Percentiles rank a stretch among this genome's conserved stretches.
Evolutionary conservation across 2,329 filamentous ascomycete genomes (phyloP).

Genomic region (Talaromyces pinophilus): DNA sequence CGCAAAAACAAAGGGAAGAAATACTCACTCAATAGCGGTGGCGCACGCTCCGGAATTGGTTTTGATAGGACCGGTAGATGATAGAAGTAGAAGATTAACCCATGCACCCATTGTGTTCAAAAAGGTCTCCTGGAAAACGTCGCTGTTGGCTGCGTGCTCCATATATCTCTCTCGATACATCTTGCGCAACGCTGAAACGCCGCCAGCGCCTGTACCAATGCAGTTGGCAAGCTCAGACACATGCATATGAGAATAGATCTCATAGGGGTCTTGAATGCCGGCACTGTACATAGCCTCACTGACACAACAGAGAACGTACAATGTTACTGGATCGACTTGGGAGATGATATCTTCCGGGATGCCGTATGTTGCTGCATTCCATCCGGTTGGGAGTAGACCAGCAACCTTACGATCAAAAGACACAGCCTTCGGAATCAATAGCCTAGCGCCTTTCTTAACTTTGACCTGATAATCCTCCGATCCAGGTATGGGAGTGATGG

Average conservation of each 20-base stretch:
- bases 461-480: conserved; percentile 92
- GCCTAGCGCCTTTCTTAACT: conserved; percentile 89
- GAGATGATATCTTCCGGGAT: conserved; percentile 96
- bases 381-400: conserved; percentile 94
- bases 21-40: conserved; percentile 79
- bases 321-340: conserved; percentile 91
- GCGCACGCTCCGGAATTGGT: conserved; percentile 97
- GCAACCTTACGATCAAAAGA: conserved; percentile 96
- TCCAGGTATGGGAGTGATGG: background rate
- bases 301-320: conserved; percentile 86
- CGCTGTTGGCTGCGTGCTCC: conserved; percentile 96
- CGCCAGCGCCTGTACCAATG: conserved; percentile 96
- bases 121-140: conserved; percentile 98
- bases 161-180: conserved; percentile 99
- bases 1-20: background rate
- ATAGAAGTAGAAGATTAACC: conserved; percentile 98
- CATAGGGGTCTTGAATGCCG: conserved; percentile 97
- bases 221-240: conserved; percentile 98
- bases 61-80: conserved; percentile 96
- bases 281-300: conserved; percentile 85
- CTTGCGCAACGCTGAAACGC: conserved; percentile 82
- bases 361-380: conserved; percentile 95
- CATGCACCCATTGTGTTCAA: conserved; percentile 99
- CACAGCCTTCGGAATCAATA: conserved; percentile 95
- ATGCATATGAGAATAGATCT: conserved; percentile 99